Base-by-base conservation (phyloP, 805 yeast species). In the Schizosaccharomyces japonicus region DNA sequence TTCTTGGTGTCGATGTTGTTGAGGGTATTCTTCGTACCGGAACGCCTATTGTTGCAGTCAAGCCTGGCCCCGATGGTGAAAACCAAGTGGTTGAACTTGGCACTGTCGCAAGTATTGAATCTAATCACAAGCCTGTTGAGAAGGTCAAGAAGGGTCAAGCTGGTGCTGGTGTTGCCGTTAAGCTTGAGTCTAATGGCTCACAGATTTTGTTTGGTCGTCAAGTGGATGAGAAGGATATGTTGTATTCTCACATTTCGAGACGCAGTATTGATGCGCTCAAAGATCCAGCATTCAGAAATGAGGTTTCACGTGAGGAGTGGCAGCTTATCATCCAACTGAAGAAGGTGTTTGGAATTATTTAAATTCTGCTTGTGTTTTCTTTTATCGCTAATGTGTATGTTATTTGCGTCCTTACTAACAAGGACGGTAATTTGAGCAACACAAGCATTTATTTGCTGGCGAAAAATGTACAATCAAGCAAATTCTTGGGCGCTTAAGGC, bases 131-230 rank as follows among this genome's bases (percentile, higher is more conserved):
- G 64, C 66, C 94, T 31, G 70, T 68, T 27, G 80, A 73, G 49
- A 63, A 67, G 28, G 94, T 85, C 44, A 80, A 83, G 67, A 90
- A 82, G 71, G 95, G 95, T 44, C 94, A 81, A 65, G 82, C 96
- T 10, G 73, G 80, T 56, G 95, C 94, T 26, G 99, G 99, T 73
- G 96, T 87, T 53, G 98, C 99, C 52, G 81, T 90, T 80, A 77
- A 98, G 69, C 71, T 90, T 58, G 98, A 90, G 49, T 85, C 94
- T 54, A 48, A 55, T 7, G 87, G 81, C 53, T 36, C 42, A 19
- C 94, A 84, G 66, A 96, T 98, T 49, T 77, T 82, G 11, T 90
- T 96, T 96, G 99, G 99, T 53, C 82, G 98, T 68, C 99, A 90
- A 60, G 92, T 90, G 56, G 94, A 84, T 63, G 99, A 90, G 65